Base-by-base conservation (phyloP, 306 rosid genomes). In the Vachellia pachyceras region DNA sequence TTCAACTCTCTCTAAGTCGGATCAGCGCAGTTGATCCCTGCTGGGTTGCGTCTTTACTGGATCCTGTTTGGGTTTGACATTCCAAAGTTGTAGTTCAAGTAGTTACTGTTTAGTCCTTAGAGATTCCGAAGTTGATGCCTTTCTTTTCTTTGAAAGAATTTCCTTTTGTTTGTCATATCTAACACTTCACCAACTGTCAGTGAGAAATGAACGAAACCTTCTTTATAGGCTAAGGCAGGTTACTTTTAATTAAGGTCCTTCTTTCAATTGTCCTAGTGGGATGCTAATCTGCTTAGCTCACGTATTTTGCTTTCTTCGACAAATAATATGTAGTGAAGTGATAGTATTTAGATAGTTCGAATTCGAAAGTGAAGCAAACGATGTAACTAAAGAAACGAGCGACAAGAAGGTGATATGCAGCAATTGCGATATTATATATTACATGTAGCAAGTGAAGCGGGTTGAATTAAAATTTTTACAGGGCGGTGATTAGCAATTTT, bases 1-100 rank as follows among this genome's bases (percentile, higher is more conserved):
- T 86, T 52, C 70, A 76, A 46, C 68, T 68, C 15, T 76, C 47
- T 41, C 72, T 86, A 54, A 88, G 90, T 45, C 87, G 80, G 15
- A 87, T 84, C 44, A 80, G 79, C 69, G 86, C 80, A 66, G 82
- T 73, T 37, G 47, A 69, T 79, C 13, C 41, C 72, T 25, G 55
- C 12, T 69, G 17, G 6, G 23, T 69, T 11, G 12, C 76, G 46
- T 49, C 17, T 50, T 25, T 60, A 10, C 54, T 13, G 44, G 13
- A 58, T 49, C 64, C 77, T 12, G 36, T 79, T 61, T 63, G 86
- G 66, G 54, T 50, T 7, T 80, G 60, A 55, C 50, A 55, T 55
- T 47, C 49, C 65, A 20, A 20, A n/a, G 7, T 54, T 37, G 33
- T 18, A 46, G 39, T 55, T 20, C 22, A 12, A 55, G 2, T 55